A percentile compares a stretch with the other conserved stretches of the same genome.
Conservation (phyloP, 2,329 filamentous ascomycete species). For the Beauveria sp. region DNA sequence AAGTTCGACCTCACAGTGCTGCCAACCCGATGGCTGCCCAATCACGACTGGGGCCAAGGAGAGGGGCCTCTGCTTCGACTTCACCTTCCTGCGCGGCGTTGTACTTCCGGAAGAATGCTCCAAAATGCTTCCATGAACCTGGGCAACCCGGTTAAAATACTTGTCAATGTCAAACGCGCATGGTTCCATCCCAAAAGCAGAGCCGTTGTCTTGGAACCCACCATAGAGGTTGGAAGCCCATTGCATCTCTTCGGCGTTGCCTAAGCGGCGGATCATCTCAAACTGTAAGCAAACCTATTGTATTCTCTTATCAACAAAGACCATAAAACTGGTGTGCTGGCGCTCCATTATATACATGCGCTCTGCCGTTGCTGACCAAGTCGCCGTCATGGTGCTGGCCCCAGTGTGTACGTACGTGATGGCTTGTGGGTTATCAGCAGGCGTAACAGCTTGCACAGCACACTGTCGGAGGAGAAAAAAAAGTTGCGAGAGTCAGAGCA, state of each 20-base stretch:
- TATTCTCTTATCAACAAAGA: too few species aligned
- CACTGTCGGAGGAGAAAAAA: too few species aligned
- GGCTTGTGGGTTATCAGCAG: too few species aligned
- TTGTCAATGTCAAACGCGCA: neutral
- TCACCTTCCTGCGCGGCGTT: neutral
- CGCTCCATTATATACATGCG: neutral
- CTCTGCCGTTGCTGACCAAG: too few species aligned
- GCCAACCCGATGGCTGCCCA: constrained; percentile 3
- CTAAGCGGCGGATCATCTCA: neutral
- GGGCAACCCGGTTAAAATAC: neutral
- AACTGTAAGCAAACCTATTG: neutral
- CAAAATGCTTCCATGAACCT: neutral
- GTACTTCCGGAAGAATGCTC: neutral
- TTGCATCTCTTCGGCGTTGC: neutral
- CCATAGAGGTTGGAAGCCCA: neutral
- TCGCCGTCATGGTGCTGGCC: too few species aligned
- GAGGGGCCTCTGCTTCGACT: neutral
- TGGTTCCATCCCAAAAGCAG: neutral
- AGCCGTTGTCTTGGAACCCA: neutral
- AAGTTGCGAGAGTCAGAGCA: too few species aligned
- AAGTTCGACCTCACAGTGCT: neutral
- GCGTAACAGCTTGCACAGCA: too few species aligned
- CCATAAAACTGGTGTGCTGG: neutral
- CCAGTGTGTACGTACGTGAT: too few species aligned
- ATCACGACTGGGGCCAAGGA: neutral